Evolutionary conservation across 768 basidiomycete genomes (phyloP).

Genomic region (Russula brevipes): DNA sequence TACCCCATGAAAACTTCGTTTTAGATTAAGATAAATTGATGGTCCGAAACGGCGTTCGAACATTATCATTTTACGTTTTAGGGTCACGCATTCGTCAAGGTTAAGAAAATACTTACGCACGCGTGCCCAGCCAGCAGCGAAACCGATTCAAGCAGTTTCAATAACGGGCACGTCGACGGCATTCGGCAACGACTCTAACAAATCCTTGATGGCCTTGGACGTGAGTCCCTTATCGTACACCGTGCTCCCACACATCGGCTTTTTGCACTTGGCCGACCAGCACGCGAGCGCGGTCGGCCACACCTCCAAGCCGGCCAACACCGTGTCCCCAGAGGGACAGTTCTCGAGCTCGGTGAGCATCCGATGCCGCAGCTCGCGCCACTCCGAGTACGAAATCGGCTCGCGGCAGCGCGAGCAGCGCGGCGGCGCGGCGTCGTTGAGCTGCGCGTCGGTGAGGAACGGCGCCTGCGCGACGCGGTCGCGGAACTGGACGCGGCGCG

Average conservation of each 20-base stretch:
- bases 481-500: slow-evolving; percentile 46
- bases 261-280: slow-evolving; percentile 53
- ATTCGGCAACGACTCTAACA: slow-evolving; percentile 47
- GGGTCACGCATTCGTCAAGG: no score
- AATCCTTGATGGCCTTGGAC: slow-evolving; percentile 48
- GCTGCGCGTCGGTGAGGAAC: slow-evolving; percentile 36
- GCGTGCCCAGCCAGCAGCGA: background rate
- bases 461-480: slow-evolving; percentile 50
- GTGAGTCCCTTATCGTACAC: slow-evolving; percentile 56
- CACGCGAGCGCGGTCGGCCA: slow-evolving; percentile 59
- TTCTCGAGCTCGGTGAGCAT: slow-evolving; percentile 54
- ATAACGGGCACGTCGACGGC: slow-evolving; percentile 29
- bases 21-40: no score
- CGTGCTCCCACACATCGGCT: slow-evolving; percentile 40
- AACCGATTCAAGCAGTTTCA: slow-evolving; percentile 6
- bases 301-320: slow-evolving; percentile 45
- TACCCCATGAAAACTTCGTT: no score
- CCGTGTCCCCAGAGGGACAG: slow-evolving; percentile 55
- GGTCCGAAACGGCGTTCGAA: no score
- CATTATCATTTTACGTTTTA: background rate
- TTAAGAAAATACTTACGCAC: background rate
- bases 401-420: slow-evolving; percentile 50
- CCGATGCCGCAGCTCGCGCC: slow-evolving; percentile 58
- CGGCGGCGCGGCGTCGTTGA: slow-evolving; percentile 43
- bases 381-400: slow-evolving; percentile 51